These are phyloP conservation scores for Trichothecium roseum DNA, from an alignment of 2,329 filamentous ascomycete species.

Conservation along the genomic window DNA sequence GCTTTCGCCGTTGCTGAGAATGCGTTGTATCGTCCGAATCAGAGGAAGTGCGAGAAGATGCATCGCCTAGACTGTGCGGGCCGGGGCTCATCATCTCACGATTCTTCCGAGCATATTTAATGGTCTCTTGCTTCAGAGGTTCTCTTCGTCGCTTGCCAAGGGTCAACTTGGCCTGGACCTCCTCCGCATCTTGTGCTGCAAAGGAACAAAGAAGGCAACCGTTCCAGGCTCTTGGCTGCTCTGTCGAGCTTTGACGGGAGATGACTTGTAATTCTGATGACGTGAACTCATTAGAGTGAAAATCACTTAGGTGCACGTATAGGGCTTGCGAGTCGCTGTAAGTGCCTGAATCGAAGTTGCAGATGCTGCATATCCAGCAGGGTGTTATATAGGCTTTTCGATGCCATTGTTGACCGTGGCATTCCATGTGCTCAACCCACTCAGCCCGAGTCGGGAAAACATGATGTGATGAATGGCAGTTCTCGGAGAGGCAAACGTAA, in stretches of 20 bases:
- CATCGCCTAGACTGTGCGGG: neutral
- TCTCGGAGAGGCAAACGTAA: slow-evolving; percentile 5
- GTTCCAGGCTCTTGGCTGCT: slow-evolving; percentile 4
- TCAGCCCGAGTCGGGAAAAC: slow-evolving; percentile 2
- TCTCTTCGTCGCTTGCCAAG: neutral
- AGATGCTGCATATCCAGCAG: slow-evolving; percentile 3
- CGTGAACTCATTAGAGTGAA: neutral
- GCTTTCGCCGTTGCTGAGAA: neutral
- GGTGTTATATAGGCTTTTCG: neutral
- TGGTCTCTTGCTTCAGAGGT: neutral
- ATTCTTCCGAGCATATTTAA: neutral
- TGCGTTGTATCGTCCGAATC: neutral
- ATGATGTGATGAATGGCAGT: slow-evolving; percentile 1
- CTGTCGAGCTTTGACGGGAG: slow-evolving; percentile 4
- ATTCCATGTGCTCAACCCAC: slow-evolving; percentile 4
- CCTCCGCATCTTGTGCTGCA: neutral
- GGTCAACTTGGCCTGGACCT: neutral
- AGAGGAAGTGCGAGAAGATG: neutral
- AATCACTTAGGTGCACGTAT: neutral
- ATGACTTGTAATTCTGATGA: slow-evolving; percentile 1
- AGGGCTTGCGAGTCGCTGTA: neutral
- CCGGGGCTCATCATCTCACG: neutral
- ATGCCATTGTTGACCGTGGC: slow-evolving; percentile 4
- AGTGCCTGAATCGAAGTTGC: neutral
- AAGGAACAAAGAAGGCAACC: slow-evolving; percentile 5